Evolutionary conservation across 2,329 filamentous ascomycete genomes (phyloP), one percentile per base, ranked within the genome.

Genomic region (Colletotrichum magnum): DNA sequence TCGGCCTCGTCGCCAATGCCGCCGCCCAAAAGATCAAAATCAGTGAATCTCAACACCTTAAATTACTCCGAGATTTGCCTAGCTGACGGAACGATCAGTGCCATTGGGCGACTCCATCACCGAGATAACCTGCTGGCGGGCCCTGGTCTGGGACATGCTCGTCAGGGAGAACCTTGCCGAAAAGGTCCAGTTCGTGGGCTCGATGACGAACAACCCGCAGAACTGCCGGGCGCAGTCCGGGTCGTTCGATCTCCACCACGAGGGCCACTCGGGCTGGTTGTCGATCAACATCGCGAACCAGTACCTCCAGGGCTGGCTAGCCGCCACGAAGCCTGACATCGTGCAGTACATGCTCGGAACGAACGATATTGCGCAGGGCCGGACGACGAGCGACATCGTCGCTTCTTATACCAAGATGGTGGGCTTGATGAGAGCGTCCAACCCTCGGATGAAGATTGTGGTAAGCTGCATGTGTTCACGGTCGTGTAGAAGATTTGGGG

Each of bases 301-400:
- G 61, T 78, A 84, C 69, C 75, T 84, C 5, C 74, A 74, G 5
- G 75, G 74, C 36, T 84, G 82, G 82, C 74, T 84, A 24, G 73
- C 75, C 28, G 75, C 50, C 58, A 77, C 78, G 1, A 77, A 75
- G 10, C 79, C 82, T 12, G 83, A 84, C 64, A 76, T 85, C 15
- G 80, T 85, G 13, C 81, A 80, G 75, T 83, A 83, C 74, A 83
- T 83, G 80, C 76, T 85, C 5, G 83, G 83, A 43, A 85, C 83
- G 3, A 84, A 85, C 71, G 83, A 85, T 71, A 78, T 84, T 6
- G 72, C 73, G 15, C 71, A 74, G 18, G 77, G 78, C 4, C 71
- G 76, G 6, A 71, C 66, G 39, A 75, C 78, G 1, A 71, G 75
- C 59, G 77, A 79, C 45, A 80, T 84, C 51, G 74, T 82, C 1